Evolutionary conservation across 2,329 filamentous ascomycete species (phyloP), one percentile per base, ranked within the genome.

Genomic region (Thermoascus crustaceus): DNA sequence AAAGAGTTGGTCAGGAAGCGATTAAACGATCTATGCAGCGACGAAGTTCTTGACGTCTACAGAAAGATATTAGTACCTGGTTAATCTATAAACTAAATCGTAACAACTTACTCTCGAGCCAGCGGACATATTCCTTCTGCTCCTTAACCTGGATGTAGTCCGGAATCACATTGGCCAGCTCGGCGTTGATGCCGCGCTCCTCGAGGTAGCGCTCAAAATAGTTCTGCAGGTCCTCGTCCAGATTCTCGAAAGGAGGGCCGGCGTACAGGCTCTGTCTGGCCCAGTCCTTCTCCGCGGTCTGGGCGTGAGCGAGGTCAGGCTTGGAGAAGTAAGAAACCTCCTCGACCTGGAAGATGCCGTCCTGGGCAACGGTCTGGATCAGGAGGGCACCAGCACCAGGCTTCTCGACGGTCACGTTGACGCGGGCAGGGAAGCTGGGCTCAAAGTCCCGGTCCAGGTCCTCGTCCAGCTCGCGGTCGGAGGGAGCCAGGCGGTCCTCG

Each of bases 141-240:
- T 98, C 91, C 80, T 98, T 98, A 67, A 84, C 78, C 60, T 96
- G 87, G 56, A 96, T 88, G 69, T 94, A 98, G 62, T 96, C 88
- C 23, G 88, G 86, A 29, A 94, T 81, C 64, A 96, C 95, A 48
- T 88, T 69, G 35, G 88, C 89, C 52, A 98, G 75, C 40, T 81
- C 76, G 51, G 82, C 80, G 55, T 89, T 86, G 65, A 98, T 78
- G 46, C 89, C 91, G 51, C 91, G 78, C 75, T 95, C 91, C 64
- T 94, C 87, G 45, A 98, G 76, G 69, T 89, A 98, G 51, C 82
- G 78, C 74, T 96, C 89, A 60, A 96, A 73, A 51, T 94, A 74
- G 35, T 86, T 74, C 72, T 96, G 89, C 29, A 98, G 76, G 60
- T 96, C 89, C 69, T 95, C 87, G 58, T 98, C 91, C 40, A 98